Evolutionary conservation across 257 asterid genomes (phyloP), one percentile per base, ranked within the genome.

Genomic region (Nicotiana paniculata): DNA sequence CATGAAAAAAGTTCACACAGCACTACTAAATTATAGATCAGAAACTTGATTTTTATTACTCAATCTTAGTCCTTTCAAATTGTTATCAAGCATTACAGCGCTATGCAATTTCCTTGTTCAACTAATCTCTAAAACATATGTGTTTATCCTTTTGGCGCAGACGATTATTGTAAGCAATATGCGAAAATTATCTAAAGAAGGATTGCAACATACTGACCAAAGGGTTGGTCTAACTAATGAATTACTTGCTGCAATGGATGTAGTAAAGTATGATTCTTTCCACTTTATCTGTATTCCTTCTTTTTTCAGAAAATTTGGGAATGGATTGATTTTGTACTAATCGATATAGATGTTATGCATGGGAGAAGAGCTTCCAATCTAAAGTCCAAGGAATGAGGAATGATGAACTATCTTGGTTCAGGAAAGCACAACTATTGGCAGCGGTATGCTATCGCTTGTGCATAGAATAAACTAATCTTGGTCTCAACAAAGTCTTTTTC

Each of bases 151-250:
- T 65, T 83, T 83, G 77, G 79, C 63, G 77, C 91, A 95, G 98
- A 91, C 98, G 68, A 88, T 90, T 59, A 87, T 95, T 37, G 85
- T 95, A 82, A 92, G 95, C 92, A 92, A 86, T 88, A 93, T 91
- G 97, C 86, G 88, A 82, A 91, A 68, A 83, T 86, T 93, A 81
- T 86, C 96, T 80, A 93, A 91, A 90, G 96, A 93, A 86, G 97
- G 96, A 81, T 86, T 95, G 86, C 85, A 88, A 28, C 92, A 91
- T 16, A 93, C 97, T 21, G 98, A 95, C 89, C 88, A 85, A 87
- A 90, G 98, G 88, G 94, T 95, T 66, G 97, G 98, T 54, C 89
- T 93, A 59, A 90, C 89, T 92, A 95, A 95, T 63, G 98, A 95
- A 85, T 89, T 95, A 84, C 85, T 95, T 87, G 92, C 91, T 48